These are phyloP conservation scores for Meripilus lineatus DNA, from an alignment of 1,284 basidiomycete species.

Conservation along the genomic window DNA sequence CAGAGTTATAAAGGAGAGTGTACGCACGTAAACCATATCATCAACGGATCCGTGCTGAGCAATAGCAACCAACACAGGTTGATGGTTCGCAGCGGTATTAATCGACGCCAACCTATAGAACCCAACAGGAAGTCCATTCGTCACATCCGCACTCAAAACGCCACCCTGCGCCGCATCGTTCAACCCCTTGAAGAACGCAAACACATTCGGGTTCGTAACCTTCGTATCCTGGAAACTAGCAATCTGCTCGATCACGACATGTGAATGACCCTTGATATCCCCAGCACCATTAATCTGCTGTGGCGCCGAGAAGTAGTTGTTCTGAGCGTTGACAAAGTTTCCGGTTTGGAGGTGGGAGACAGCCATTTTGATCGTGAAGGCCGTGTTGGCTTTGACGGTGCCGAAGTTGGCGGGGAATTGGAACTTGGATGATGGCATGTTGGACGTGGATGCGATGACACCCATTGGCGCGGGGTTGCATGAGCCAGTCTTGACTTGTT, in stretches of 20 bases:
- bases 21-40: constrained; percentile 52
- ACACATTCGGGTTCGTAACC: constrained; percentile 42
- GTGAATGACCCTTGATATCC: constrained; percentile 50
- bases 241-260: constrained; percentile 51
- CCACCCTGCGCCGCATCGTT: constrained; percentile 43
- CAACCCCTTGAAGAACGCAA: constrained; percentile 62
- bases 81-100: constrained; percentile 52
- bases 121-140: constrained; percentile 49
- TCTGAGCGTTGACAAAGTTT: constrained; percentile 48
- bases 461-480: constrained; percentile 60
- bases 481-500: constrained; percentile 52
- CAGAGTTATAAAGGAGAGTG: constrained; percentile 12
- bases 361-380: constrained; percentile 46
- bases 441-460: constrained; percentile 37
- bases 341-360: constrained; percentile 43
- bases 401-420: constrained; percentile 42
- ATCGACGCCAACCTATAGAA: constrained; percentile 50
- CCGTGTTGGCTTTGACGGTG: constrained; percentile 38
- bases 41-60: constrained; percentile 56
- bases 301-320: constrained; percentile 45
- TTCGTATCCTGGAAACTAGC: constrained; percentile 37
- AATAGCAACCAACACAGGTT: constrained; percentile 50
- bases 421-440: constrained; percentile 56
- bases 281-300: constrained; percentile 36
- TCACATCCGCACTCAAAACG: constrained; percentile 41